Evolutionary conservation across 768 basidiomycete species (phyloP).

Genomic region (Suillus luteus): DNA sequence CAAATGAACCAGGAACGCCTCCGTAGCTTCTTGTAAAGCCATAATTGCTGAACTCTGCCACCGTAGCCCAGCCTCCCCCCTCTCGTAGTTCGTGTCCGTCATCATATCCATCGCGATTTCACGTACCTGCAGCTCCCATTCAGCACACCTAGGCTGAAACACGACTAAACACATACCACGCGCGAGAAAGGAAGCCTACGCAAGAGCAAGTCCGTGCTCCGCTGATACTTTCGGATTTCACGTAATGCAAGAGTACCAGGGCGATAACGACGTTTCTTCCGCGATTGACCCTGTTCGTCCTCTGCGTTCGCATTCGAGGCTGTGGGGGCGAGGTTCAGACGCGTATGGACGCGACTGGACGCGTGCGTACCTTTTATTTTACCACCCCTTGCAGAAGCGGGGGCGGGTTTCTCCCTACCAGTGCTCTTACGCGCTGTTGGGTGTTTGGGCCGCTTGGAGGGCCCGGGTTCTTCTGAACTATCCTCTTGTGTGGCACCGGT

Average conservation of each 20-base stretch:
- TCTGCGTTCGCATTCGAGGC: constrained; percentile 29
- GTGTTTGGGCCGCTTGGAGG: constrained; percentile 49
- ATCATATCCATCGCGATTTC: constrained; percentile 93
- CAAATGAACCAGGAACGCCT: constrained; percentile 91
- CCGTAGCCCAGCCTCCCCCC: constrained; percentile 62
- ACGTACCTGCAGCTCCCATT: constrained; percentile 65
- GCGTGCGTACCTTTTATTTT: constrained; percentile 29
- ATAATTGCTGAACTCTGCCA: constrained; percentile 96
- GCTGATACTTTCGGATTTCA: constrained; percentile 94
- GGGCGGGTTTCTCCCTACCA: constrained; percentile 57
- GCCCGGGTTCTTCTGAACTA: constrained; percentile 31
- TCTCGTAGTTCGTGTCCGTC: constrained; percentile 67
- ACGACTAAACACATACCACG: constrained; percentile 58
- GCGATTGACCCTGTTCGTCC: constrained; percentile 19
- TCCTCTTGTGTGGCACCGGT: constrained; percentile 46
- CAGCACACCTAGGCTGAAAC: constrained; percentile 5
- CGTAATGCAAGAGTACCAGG: constrained; percentile 89
- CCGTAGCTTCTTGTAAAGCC: constrained; percentile 95
- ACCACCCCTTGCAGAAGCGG: constrained; percentile 18
- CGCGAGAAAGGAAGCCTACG: constrained; percentile 91
- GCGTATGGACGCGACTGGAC: constrained; percentile 15
- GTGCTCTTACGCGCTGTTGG: constrained; percentile 86
- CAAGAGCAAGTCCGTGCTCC: constrained; percentile 85
- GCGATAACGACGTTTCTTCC: constrained; percentile 70
- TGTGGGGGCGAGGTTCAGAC: constrained; percentile 13